Base-by-base conservation (phyloP, 2,329 filamentous ascomycete species). In the Fusarium citri region DNA sequence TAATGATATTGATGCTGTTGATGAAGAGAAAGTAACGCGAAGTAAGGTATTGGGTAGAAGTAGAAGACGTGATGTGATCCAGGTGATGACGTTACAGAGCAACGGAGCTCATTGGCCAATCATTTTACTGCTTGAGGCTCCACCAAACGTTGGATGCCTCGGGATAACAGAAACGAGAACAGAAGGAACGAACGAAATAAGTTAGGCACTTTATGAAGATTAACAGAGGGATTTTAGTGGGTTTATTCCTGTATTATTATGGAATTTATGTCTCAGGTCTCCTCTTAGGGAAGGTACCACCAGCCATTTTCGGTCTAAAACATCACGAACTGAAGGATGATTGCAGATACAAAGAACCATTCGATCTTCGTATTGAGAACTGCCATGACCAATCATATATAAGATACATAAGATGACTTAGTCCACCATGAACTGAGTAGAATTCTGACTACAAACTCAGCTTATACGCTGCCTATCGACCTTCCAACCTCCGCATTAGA, bases 41-140 rank as follows among this genome's bases (percentile, higher is more conserved):
- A 37, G 31, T 22, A 41, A 41, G 22, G 37, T 42, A 62, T 25
- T 26, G 47, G 43, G 68, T 57, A 28, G 31, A 30, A 30, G 28
- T 42, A 16, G n/a, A 73, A 73, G 59, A 50, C 69, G 73, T 73
- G 66, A 75, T 71, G 63, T 42, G 47, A 72, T 68, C 31, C 31
- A 59, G 68, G 37, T 58, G 59, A 74, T 75, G 73, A 75, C 73
- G 73, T 73, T 72, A 55, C 34, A 42, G 22, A 22, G 22, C 6
- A 59, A 55, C n/a, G 54, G n/a, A 48, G 42, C 20, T 47, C n/a
- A 58, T 66, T 60, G 65, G 23, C 58, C 67, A 74, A 74, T 75
- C 59, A 62, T 2, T 12, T 54, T 25, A 45, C 22, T 43, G 43
- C 20, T 45, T 49, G 25, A 42, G 16, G 40, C 43, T 50, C 53